These are phyloP conservation scores for Kwoniella dejecticola DNA, from an alignment of 768 basidiomycete genomes.

Conservation along the genomic window DNA sequence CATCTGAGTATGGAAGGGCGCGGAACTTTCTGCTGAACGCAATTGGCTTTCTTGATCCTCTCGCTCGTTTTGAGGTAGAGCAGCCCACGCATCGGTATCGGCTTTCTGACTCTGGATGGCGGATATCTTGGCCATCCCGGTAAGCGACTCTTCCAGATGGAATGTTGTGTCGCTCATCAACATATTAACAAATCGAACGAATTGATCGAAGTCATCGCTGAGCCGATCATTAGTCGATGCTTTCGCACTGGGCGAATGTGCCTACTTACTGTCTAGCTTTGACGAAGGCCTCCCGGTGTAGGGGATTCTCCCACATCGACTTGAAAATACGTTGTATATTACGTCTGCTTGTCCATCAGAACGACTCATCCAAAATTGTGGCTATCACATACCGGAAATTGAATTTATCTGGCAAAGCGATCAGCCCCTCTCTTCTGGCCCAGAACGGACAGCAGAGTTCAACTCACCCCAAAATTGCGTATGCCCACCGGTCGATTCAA, in stretches of 20 bases:
- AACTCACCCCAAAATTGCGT: constrained; percentile 98
- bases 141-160: constrained; percentile 92
- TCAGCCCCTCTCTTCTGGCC: neutral
- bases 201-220: constrained; percentile 81
- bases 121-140: constrained; percentile 83
- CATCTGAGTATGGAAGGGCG: constrained; percentile 81
- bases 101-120: constrained; percentile 83
- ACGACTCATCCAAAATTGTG: constrained; percentile 10
- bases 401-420: constrained; percentile 30
- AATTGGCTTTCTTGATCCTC: constrained; percentile 80
- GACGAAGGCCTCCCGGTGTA: constrained; percentile 82
- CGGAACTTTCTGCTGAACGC: constrained; percentile 77
- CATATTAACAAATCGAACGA: constrained; percentile 92
- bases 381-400: constrained; percentile 20
- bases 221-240: neutral
- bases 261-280: constrained; percentile 71
- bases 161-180: constrained; percentile 99
- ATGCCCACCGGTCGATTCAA: constrained; percentile 94
- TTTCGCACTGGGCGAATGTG: neutral
- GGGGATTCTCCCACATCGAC: constrained; percentile 85
- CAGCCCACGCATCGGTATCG: constrained; percentile 69
- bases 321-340: constrained; percentile 86
- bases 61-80: constrained; percentile 68
- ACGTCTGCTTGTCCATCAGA: constrained; percentile 60
- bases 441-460: neutral